Evolutionary conservation across 2,329 filamentous ascomycete genomes (phyloP).

Genomic region (Aspergillus brunneoviolaceus): DNA sequence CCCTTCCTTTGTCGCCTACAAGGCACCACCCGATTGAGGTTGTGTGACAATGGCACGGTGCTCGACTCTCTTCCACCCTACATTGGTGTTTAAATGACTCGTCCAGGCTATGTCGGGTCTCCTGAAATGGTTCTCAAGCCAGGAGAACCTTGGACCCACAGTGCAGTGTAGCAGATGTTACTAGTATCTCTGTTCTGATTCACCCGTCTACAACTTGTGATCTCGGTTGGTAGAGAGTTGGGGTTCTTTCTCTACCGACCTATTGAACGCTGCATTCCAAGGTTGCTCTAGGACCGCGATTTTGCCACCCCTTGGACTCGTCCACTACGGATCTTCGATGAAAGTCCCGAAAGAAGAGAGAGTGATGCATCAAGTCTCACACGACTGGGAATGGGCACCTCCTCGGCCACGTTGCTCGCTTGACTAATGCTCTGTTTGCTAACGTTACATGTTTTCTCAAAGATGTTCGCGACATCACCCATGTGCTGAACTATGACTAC

Average conservation of each 20-base stretch:
- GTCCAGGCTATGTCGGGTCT: constrained; percentile 83
- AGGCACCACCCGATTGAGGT: constrained; percentile 50
- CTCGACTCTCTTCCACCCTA: constrained; percentile 86
- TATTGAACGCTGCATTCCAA: constrained; percentile 75
- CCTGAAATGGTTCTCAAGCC: constrained; percentile 69
- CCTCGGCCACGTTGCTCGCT: constrained; percentile 44
- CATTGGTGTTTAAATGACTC: constrained; percentile 80
- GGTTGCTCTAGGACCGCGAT: constrained; percentile 66
- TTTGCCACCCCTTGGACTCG: constrained; percentile 55
- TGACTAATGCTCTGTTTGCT: constrained; percentile 63
- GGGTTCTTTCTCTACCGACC: constrained; percentile 59
- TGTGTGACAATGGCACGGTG: constrained; percentile 66
- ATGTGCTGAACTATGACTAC: constrained; percentile 99
- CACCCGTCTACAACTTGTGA: constrained; percentile 66
- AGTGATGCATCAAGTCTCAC: constrained; percentile 61
- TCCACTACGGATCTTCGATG: constrained; percentile 44
- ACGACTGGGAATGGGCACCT: constrained; percentile 58
- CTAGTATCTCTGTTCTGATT: constrained; percentile 57
- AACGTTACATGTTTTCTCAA: constrained; percentile 67
- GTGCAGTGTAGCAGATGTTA: constrained; percentile 70
- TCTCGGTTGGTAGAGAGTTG: constrained; percentile 68
- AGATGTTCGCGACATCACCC: constrained; percentile 99
- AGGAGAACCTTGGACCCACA: constrained; percentile 84
- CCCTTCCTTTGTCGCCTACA: constrained; percentile 35
- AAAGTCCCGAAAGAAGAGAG: constrained; percentile 51